Evolutionary conservation across 164 flowering plant species (phyloP), one percentile per base, ranked within the genome.

Genomic region (Vitis rupestris): DNA sequence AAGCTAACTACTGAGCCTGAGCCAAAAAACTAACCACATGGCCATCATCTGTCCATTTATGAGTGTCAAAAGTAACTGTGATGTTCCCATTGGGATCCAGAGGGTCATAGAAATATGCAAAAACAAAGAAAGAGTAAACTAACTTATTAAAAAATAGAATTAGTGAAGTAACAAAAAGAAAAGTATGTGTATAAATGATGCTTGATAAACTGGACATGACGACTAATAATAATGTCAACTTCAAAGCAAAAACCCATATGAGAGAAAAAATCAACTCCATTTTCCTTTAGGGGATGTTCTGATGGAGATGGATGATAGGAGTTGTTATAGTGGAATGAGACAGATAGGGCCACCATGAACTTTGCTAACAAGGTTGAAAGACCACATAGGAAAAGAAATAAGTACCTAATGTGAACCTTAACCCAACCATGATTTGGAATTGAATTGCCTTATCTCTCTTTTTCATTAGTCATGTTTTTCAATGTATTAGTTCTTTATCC

Each of bases 61-160:
- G 11, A 64, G 82, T 81, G 59, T 89, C 90, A 23, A 81, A 84
- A 62, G 83, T 84, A 47, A 88, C 74, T 4, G 89, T 82, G 44
- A 88, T 72, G 66, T 87, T 88, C 59, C 93, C 90, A 63, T 75
- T 77, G 7, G 93, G 90, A 80, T 88, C 93, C 83, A 88, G 62
- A 14, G 87, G 87, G 50, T 88, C 93, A 64, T 77, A 86, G 72
- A 85, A 81, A 76, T 84, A 89, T 88, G 80, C 69, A 73, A 67
- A 66, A 17, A 27, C 49, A 60, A 9, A 54, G 49, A 63, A 29
- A 70, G 47, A 12, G 10, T 9, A 14, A 17, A 16, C 60, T 0
- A 57, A 57, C 19, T n/a, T 14, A 0, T 55, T 0, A 10, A 54
- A 15, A 59, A 65, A 58, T 14, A 48, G n/a, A 51, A 66, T 59